Evolutionary conservation across 139 green algal genomes (phyloP), one percentile per base, ranked within the genome.

Genomic region (Yamagishiella unicocca): DNA sequence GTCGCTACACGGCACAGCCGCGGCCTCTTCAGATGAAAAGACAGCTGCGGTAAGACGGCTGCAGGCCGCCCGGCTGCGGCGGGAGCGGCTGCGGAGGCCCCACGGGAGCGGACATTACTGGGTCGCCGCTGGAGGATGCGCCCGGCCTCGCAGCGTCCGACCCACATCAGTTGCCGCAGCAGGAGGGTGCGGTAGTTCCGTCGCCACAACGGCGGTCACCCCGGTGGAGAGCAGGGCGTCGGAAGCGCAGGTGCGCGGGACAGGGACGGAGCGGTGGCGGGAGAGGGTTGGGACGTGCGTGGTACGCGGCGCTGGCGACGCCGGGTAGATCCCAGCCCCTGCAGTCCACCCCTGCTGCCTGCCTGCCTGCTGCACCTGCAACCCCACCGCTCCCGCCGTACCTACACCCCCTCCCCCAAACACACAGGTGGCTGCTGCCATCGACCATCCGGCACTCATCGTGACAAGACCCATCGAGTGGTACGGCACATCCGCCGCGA

Each of bases 381-480:
- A 17, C 50, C 17, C 22, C 9, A 7, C 6, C 50, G 17, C 67
- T 67, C 19, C 6, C 50, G 7, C 33, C 27, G 67, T 42, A 46
- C 35, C 19, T 75, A 7, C 3, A 5, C 4, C 24, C 19, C 58
- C 19, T 2, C 50, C n/a, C 67, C 50, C 7, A 3, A 7, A 38
- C 25, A 46, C 33, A 10, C 80, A 93, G 90, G 33, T 95, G 2
- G 37, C 43, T 5, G 4, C 77, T 17, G 89, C 94, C 1, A 83
- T 97, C 10, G 83, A 85, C 14, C 94, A 96, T 72, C 78, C 89
- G 21, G 95, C 95, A 0, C 93, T 98, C 0, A 90, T 97, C 17
- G 84, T 98, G 3, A 95, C 95, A 0, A 85, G 95, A 0, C 89
- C 91, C 29, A 88, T 98, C 4, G 95, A 98, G 35, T 98, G 95